Evolutionary conservation across 768 basidiomycete species (phyloP).

Genomic region (Wakefieldia striispora): DNA sequence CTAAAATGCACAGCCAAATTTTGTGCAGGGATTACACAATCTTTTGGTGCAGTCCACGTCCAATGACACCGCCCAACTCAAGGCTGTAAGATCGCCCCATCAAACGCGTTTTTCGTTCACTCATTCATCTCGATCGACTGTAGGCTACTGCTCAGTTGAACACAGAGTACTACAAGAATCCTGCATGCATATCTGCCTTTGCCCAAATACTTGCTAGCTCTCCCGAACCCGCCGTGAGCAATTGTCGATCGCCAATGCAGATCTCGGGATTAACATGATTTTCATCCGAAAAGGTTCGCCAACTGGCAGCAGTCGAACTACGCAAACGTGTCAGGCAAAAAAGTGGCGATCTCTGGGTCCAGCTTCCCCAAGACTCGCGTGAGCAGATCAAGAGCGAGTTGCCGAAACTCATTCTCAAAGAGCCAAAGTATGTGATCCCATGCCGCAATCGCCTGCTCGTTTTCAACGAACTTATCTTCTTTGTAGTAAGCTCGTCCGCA

Average conservation of each 20-base stretch:
- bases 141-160: constrained; percentile 92
- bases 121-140: constrained; percentile 8
- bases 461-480: constrained; percentile 5
- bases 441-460: background rate
- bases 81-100: constrained; percentile 63
- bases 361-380: constrained; percentile 63
- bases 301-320: constrained; percentile 95
- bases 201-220: constrained; percentile 83
- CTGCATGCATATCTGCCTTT: constrained; percentile 87
- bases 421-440: constrained; percentile 60
- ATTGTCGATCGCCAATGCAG: constrained; percentile 6
- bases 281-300: constrained; percentile 66
- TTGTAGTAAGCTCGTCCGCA: constrained; percentile 81
- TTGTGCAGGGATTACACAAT: constrained; percentile 77
- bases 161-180: constrained; percentile 88
- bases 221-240: constrained; percentile 77
- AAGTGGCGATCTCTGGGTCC: constrained; percentile 80
- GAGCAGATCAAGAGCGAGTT: constrained; percentile 83
- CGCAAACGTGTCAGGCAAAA: constrained; percentile 85
- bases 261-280: constrained; percentile 9
- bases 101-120: constrained; percentile 21
- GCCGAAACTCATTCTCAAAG: constrained; percentile 72
- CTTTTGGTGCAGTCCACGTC: constrained; percentile 78
- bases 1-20: constrained; percentile 50
- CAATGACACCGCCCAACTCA: constrained; percentile 86